phyloP scores from a whole-genome alignment of 2,329 filamentous ascomycete genomes.

The Chrysoporthe cubensis region DNA sequence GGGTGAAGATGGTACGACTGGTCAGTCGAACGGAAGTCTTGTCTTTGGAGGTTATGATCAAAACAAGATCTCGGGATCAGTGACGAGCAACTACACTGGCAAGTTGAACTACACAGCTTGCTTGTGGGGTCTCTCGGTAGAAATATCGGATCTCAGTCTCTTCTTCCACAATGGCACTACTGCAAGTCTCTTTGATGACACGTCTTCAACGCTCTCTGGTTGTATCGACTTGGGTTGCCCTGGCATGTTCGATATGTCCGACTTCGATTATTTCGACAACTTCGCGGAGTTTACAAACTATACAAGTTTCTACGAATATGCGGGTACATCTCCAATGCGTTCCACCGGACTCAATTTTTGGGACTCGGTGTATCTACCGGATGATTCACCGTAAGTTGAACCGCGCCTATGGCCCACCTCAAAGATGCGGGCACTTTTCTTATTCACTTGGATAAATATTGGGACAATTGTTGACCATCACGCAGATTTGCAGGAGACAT shows the following conservation, averaged over 20 bases:
- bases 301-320: conserved; percentile 4
- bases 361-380: conserved; percentile 8
- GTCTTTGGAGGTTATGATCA: conserved; percentile 23
- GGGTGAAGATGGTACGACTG: conserved; percentile 32
- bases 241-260: conserved; percentile 11
- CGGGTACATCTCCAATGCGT: neutral
- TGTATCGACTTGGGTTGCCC: conserved; percentile 6
- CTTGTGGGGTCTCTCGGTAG: neutral
- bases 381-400: conserved; percentile 3
- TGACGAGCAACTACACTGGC: conserved; percentile 10
- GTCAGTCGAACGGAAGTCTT: conserved; percentile 15
- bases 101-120: conserved; percentile 11
- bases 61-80: conserved; percentile 11
- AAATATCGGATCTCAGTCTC: neutral
- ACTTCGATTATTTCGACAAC: conserved; percentile 1
- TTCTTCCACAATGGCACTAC: conserved; percentile 10
- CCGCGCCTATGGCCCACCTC: neutral
- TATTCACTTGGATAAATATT: neutral
- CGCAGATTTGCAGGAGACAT: conserved; percentile 7
- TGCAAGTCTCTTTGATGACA: neutral
- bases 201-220: neutral
- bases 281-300: conserved; percentile 2
- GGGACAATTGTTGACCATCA: neutral
- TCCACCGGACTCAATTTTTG: conserved; percentile 12
- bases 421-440: neutral